Base-by-base conservation (phyloP, 768 basidiomycete species). In the Mycena venus region DNA sequence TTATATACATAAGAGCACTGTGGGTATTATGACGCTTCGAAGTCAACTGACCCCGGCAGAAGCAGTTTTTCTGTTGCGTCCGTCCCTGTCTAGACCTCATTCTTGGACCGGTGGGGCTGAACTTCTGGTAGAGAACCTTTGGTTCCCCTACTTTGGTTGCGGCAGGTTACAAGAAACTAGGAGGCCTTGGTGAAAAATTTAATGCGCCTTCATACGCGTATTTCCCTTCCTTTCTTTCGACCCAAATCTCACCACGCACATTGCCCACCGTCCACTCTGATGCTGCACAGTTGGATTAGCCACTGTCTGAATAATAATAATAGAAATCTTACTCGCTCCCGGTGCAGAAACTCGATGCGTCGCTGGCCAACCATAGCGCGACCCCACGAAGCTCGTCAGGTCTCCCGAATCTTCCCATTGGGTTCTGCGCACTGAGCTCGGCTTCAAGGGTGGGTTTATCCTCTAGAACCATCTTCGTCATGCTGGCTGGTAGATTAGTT, bases 371-470 rank as follows among this genome's bases (percentile, higher is more conserved):
- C 92, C 93, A 94, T 0, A 90, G 80, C 14, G 88, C 87, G 0
- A 90, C 91, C 0, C 93, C 93, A 0, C 93, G 85, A 77, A 94
- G 78, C 80, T 95, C 94, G 76, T 93, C 91, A 0, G 92, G 88
- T 5, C 87, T 83, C 6, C 92, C 94, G 7, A 95, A 84, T 9
- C 93, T 87, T 0, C 90, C 91, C 11, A 94, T 78, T 0, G 93
- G 93, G 74, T 94, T 94, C 79, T 84, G 82, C 12, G 83, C 73
- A 17, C 89, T 87, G 91, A 92, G 93, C 73, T 89, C 86, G n/a
- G 85, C 84, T n/a, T 85, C 79, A 49, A 92, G 81, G n/a, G 86
- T 83, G 0, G 92, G 91, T 59, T 92, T 83, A 15, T 79, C 9
- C 82, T 76, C 91, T 87, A 42, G 38, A n/a, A n/a, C n/a, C 4